Percentiles rank a stretch among this genome's conserved stretches.
These are phyloP conservation scores for Fusarium brevicatenulatum DNA, from an alignment of 2,329 filamentous ascomycete genomes.

Conservation along the genomic window DNA sequence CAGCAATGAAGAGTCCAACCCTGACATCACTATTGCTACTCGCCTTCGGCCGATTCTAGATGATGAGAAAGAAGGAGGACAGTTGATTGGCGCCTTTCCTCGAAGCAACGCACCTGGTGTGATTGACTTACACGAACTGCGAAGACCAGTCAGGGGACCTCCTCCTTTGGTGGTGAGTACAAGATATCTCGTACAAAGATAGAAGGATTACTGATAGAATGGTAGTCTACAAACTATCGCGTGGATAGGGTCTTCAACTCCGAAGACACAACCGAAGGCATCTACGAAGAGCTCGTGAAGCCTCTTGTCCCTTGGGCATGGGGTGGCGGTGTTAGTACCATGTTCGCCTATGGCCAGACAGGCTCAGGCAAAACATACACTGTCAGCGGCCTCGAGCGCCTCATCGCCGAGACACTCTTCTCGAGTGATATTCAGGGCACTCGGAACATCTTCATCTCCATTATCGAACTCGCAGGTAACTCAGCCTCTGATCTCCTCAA, in stretches of 20 bases:
- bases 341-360: slow-evolving; percentile 61
- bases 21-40: slow-evolving; percentile 51
- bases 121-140: slow-evolving; percentile 53
- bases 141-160: slow-evolving; percentile 45
- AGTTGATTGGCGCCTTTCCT: slow-evolving; percentile 39
- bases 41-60: slow-evolving; percentile 51
- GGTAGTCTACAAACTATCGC: slow-evolving; percentile 48
- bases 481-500: slow-evolving; percentile 54
- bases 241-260: slow-evolving; percentile 52
- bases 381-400: slow-evolving; percentile 53
- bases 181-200: not conserved
- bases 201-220: not conserved
- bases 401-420: slow-evolving; percentile 52
- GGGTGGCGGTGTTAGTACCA: slow-evolving; percentile 59
- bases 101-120: slow-evolving; percentile 1
- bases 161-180: slow-evolving; percentile 46
- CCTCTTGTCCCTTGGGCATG: slow-evolving; percentile 58
- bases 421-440: slow-evolving; percentile 36
- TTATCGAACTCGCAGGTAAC: slow-evolving; percentile 54
- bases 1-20: slow-evolving; percentile 10
- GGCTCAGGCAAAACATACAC: slow-evolving; percentile 61
- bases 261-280: slow-evolving; percentile 49
- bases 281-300: slow-evolving; percentile 55
- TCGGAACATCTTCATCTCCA: slow-evolving; percentile 49
- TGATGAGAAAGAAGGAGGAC: slow-evolving; percentile 47